Evolutionary conservation across 2,329 filamentous ascomycete genomes (phyloP).

Genomic region (Knoxdaviesia capensis): DNA sequence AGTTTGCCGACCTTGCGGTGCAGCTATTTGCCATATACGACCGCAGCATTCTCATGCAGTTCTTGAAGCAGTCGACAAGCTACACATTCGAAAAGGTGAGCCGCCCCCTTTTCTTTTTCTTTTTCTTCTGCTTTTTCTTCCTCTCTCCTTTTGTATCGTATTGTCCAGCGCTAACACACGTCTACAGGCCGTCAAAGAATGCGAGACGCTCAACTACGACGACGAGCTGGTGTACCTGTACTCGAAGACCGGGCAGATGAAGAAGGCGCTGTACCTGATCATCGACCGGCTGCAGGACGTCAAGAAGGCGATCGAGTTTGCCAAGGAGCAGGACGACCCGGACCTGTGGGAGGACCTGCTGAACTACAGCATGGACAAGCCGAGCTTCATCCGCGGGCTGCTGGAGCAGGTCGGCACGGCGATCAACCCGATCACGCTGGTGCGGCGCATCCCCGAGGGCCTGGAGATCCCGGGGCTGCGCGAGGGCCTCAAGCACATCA

Average conservation of each 20-base stretch:
- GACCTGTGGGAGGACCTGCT: conserved; percentile 92
- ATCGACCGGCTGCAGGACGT: conserved; percentile 87
- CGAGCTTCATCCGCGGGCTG: conserved; percentile 76
- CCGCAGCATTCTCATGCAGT: conserved; percentile 62
- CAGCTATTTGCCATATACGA: conserved; percentile 75
- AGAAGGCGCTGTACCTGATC: conserved; percentile 77
- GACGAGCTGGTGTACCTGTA: conserved; percentile 91
- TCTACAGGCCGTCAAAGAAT: conserved; percentile 46
- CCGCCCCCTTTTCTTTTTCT: background rate
- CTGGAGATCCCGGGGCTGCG: conserved; percentile 80
- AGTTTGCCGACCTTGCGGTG: conserved; percentile 72
- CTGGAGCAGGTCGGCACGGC: conserved; percentile 87
- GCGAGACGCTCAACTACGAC: conserved; percentile 62
- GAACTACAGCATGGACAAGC: conserved; percentile 94
- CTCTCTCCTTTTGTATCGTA: background rate
- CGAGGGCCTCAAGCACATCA: conserved; percentile 74
- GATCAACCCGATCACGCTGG: conserved; percentile 79
- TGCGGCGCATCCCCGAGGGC: conserved; percentile 78
- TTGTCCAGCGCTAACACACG: background rate
- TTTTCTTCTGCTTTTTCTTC: background rate
- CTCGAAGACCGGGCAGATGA: conserved; percentile 86
- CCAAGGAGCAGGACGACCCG: conserved; percentile 77
- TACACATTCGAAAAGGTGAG: conserved; percentile 65
- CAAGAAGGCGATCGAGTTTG: conserved; percentile 80
- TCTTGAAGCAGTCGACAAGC: conserved; percentile 63